Evolutionary conservation across 2,329 filamentous ascomycete species (phyloP).

Genomic region (Phialemoniopsis sp.): DNA sequence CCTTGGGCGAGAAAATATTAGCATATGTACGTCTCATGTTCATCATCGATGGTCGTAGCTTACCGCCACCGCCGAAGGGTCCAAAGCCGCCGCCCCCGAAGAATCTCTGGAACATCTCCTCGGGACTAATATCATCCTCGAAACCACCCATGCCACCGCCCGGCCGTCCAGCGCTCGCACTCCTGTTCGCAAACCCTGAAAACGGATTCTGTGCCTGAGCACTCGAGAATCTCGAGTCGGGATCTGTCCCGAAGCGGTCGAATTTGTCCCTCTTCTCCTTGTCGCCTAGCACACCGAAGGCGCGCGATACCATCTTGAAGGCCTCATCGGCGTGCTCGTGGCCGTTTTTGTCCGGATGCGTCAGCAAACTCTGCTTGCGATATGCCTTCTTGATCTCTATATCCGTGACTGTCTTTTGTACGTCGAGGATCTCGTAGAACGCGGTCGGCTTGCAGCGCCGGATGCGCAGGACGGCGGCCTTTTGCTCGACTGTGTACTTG

Average conservation of each 20-base stretch:
- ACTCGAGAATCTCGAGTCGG: constrained; percentile 78
- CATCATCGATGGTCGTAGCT: no score
- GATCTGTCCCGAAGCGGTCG: constrained; percentile 87
- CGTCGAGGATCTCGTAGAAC: constrained; percentile 90
- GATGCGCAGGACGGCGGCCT: constrained; percentile 85
- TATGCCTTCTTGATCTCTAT: constrained; percentile 96
- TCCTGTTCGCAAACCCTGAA: constrained; percentile 50
- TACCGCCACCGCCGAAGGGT: constrained; percentile 33
- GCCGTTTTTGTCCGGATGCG: constrained; percentile 98
- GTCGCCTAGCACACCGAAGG: constrained; percentile 90
- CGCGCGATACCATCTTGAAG: constrained; percentile 95
- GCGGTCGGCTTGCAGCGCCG: constrained; percentile 78
- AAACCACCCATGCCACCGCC: constrained; percentile 42
- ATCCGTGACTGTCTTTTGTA: constrained; percentile 69
- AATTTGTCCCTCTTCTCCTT: constrained; percentile 87
- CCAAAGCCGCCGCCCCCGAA: constrained; percentile 79
- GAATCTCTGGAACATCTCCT: constrained; percentile 96
- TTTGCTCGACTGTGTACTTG: constrained; percentile 84
- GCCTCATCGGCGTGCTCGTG: constrained; percentile 94
- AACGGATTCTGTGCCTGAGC: constrained; percentile 61
- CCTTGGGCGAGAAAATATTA: constrained; percentile 23
- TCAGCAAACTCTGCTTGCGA: constrained; percentile 86
- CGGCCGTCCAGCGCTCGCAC: constrained; percentile 36
- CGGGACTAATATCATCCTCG: constrained; percentile 90
- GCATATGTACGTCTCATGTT: constrained; percentile 3